Evolutionary conservation across 441 rosid genomes (phyloP).

Genomic region (Syzygium syzygioides): DNA sequence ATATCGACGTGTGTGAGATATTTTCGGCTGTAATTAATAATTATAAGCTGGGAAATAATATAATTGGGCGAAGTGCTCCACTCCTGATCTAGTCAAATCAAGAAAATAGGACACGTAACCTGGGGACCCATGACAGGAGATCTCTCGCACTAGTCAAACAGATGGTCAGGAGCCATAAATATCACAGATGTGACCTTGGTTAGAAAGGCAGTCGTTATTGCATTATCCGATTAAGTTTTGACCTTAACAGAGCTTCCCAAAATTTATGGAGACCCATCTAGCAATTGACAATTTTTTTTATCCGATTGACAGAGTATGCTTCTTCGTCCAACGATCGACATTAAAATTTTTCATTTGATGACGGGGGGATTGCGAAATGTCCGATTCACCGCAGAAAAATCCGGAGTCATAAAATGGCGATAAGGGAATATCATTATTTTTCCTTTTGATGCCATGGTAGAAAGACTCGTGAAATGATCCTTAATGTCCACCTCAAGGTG

Average conservation of each 20-base stretch:
- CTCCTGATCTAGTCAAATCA: background rate
- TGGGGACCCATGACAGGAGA: background rate
- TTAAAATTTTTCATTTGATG: background rate
- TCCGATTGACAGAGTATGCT: background rate
- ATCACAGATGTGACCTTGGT: background rate
- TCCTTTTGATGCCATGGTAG: background rate
- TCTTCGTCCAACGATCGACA: accelerated
- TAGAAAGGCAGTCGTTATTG: background rate
- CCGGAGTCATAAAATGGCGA: background rate
- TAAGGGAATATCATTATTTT: background rate
- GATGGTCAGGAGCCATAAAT: background rate
- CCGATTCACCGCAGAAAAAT: background rate
- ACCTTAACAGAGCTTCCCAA: background rate
- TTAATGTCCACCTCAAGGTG: background rate
- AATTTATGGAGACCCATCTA: background rate
- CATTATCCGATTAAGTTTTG: background rate
- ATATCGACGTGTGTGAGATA: background rate
- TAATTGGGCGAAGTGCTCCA: background rate
- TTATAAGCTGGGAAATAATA: background rate
- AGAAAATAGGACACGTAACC: background rate
- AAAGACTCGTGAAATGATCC: background rate
- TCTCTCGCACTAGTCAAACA: background rate
- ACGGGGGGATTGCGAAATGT: background rate
- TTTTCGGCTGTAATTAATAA: background rate
- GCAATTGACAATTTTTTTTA: background rate